A percentile compares a stretch with the other conserved stretches of the same genome.
phyloP scores from a whole-genome alignment of 2,329 filamentous ascomycete species.

The Diplocarpon mali region DNA sequence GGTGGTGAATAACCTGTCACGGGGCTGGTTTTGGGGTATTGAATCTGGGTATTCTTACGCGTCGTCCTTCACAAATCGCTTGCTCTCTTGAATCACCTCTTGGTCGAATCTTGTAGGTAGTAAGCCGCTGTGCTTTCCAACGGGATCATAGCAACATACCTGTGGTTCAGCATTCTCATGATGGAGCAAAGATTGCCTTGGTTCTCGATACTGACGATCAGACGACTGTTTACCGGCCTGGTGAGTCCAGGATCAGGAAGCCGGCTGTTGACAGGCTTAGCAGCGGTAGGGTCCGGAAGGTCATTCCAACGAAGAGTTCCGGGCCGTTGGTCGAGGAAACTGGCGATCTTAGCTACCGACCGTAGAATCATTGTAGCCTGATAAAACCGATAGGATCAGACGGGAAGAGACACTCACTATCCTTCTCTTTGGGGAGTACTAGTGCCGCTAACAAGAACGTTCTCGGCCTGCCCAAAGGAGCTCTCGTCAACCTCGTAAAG shows the following conservation, averaged over 20 bases:
- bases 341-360: conserved; percentile 5
- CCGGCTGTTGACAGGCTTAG: neutral
- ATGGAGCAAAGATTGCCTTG: conserved; percentile 35
- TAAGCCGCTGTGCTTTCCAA: conserved; percentile 3
- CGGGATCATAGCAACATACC: conserved; percentile 29
- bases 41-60: neutral
- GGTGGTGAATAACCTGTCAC: too few relatives aligned
- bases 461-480: conserved; percentile 33
- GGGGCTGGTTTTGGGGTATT: too few relatives aligned
- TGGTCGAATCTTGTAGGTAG: conserved; percentile 15
- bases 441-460: neutral
- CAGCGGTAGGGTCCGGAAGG: conserved; percentile 42
- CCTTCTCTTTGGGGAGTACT: neutral
- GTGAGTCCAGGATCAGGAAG: conserved; percentile 41
- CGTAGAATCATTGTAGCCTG: neutral
- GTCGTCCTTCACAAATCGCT: conserved; percentile 23
- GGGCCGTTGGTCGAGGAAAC: conserved; percentile 32
- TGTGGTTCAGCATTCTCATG: conserved; percentile 41
- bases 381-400: neutral
- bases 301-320: conserved; percentile 48
- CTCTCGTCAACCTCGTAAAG: conserved; percentile 42
- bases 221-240: conserved; percentile 23
- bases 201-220: conserved; percentile 22
- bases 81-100: conserved; percentile 19
- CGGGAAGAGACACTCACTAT: neutral